Evolutionary conservation across 805 yeast genomes (phyloP).

Genomic region (Ogataea wickerhamii): DNA sequence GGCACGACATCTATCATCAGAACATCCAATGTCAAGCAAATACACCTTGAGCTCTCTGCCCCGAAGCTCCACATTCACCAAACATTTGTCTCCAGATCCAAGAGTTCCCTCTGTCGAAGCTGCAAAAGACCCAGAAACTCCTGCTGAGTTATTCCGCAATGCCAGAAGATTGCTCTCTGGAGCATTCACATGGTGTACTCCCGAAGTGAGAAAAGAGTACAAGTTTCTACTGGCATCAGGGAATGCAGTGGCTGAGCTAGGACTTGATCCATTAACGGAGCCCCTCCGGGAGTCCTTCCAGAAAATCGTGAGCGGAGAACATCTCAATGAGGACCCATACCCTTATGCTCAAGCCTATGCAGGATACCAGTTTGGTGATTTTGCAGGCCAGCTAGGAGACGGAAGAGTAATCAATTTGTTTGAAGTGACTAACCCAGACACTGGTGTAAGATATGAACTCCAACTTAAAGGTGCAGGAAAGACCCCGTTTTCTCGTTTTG

Average conservation of each 20-base stretch:
- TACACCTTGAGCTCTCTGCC: slow-evolving; percentile 22
- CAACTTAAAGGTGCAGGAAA: slow-evolving; percentile 91
- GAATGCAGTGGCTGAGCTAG: slow-evolving; percentile 59
- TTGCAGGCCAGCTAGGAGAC: slow-evolving; percentile 97
- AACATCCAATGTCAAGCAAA: slow-evolving; percentile 1
- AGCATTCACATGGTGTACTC: slow-evolving; percentile 68
- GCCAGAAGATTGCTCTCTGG: slow-evolving; percentile 58
- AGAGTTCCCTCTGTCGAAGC: slow-evolving; percentile 25
- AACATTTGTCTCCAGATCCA: slow-evolving; percentile 28
- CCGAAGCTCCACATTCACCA: slow-evolving; percentile 30
- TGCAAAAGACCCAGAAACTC: slow-evolving; percentile 26
- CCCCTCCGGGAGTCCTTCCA: slow-evolving; percentile 33
- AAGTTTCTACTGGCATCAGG: slow-evolving; percentile 55
- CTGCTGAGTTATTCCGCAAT: slow-evolving; percentile 39
- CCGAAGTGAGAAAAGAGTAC: slow-evolving; percentile 55
- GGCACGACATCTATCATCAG: slow-evolving; percentile 9
- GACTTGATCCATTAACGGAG: slow-evolving; percentile 43
- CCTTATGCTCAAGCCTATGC: slow-evolving; percentile 94
- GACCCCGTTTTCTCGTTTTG: slow-evolving; percentile 91
- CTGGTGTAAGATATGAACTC: slow-evolving; percentile 50
- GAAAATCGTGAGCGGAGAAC: slow-evolving; percentile 58
- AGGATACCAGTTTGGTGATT: slow-evolving; percentile 93
- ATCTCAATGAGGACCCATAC: slow-evolving; percentile 39
- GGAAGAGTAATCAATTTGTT: slow-evolving; percentile 86
- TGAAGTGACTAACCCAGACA: slow-evolving; percentile 49